Conservation (phyloP, 352 stramenopile species). For the Globisporangium spinosum region DNA sequence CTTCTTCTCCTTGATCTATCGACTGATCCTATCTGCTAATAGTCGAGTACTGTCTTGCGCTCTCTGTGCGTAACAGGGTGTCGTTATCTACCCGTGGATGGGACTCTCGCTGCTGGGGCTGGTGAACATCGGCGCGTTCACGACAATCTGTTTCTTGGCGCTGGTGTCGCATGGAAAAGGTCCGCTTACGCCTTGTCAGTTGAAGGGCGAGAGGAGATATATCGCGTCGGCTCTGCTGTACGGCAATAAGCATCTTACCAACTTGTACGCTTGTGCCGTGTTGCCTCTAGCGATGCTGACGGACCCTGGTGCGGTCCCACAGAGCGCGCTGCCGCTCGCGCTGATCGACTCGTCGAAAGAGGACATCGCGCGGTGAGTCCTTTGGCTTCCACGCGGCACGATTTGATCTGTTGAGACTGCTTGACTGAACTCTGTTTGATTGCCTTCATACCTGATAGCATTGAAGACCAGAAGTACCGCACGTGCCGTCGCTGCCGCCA, state of each 20-base stretch:
- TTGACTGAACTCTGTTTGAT: slow-evolving; percentile 3
- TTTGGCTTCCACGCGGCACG: background rate
- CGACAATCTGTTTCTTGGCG: slow-evolving; percentile 81
- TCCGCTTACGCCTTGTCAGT: slow-evolving; percentile 17
- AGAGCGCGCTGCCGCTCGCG: slow-evolving; percentile 88
- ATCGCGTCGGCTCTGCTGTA: too few relatives aligned
- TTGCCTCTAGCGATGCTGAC: slow-evolving; percentile 92
- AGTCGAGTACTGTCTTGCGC: too few relatives aligned
- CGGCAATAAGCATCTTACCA: background rate
- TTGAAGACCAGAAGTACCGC: slow-evolving; percentile 82
- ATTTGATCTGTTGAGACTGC: background rate
- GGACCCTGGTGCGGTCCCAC: slow-evolving; percentile 95
- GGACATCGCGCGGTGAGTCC: slow-evolving; percentile 52
- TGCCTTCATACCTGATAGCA: slow-evolving; percentile 17
- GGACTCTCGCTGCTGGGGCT: slow-evolving; percentile 62
- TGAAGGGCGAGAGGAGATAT: background rate
- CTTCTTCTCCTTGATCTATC: background rate
- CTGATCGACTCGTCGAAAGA: slow-evolving; percentile 74
- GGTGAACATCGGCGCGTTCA: slow-evolving; percentile 69
- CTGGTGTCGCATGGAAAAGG: slow-evolving; percentile 93
- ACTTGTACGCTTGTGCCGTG: background rate
- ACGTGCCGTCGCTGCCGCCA: slow-evolving; percentile 91
- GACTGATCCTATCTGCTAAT: too few relatives aligned
- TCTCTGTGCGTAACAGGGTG: slow-evolving; percentile 36
- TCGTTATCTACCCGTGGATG: slow-evolving; percentile 91